Percentiles rank a stretch among this genome's conserved stretches.
Conservation (phyloP, 805 yeast species). For the Clavispora asparagi region DNA sequence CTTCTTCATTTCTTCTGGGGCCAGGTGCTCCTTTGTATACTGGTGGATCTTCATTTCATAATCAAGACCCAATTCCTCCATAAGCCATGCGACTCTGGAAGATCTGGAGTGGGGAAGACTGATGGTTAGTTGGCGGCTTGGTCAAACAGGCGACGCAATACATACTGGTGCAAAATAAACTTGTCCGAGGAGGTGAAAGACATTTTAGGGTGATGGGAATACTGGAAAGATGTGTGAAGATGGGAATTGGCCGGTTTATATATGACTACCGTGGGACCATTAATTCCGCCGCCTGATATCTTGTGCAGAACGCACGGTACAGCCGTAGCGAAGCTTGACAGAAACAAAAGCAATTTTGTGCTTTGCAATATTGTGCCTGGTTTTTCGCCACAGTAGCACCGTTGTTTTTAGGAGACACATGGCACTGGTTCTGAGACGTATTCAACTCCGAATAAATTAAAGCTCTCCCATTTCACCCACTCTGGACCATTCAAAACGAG, state of each 20-base stretch:
- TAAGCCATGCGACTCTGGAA: constrained; percentile 27
- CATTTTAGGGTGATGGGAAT: not conserved
- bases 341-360: too few relatives aligned
- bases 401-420: too few relatives aligned
- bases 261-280: not conserved
- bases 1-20: not conserved
- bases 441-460: too few relatives aligned
- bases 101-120: constrained; percentile 28
- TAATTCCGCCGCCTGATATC: not conserved
- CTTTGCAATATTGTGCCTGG: too few relatives aligned
- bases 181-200: constrained; percentile 5
- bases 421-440: too few relatives aligned
- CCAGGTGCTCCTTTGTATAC: too few relatives aligned
- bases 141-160: not conserved
- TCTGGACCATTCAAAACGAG: too few relatives aligned
- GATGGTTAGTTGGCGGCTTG: not conserved
- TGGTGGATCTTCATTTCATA: constrained; percentile 8
- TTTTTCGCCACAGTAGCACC: too few relatives aligned
- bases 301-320: not conserved
- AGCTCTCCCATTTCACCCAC: too few relatives aligned
- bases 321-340: too few relatives aligned
- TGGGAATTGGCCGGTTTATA: not conserved
- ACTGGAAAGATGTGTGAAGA: not conserved
- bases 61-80: constrained; percentile 23
- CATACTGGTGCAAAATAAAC: constrained; percentile 22